Conservation (phyloP, 495 filamentous ascomycete genomes). For the Penicillium roqueforti region DNA sequence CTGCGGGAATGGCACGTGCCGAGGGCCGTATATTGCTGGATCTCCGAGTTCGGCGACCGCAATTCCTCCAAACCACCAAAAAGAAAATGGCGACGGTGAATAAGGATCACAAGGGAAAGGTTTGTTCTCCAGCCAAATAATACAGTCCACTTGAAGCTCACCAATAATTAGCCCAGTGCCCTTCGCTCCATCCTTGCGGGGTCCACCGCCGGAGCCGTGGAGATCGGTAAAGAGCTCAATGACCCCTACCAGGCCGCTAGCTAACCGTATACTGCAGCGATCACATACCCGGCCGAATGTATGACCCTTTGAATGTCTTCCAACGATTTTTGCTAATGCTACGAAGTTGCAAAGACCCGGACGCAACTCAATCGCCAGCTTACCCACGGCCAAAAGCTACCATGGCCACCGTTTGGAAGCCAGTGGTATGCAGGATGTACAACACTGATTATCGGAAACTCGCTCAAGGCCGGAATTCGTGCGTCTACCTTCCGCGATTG, state of each 20-base stretch:
- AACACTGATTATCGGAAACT: conserved; percentile 94
- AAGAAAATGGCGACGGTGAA: conserved; percentile 39
- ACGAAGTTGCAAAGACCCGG: conserved; percentile 83
- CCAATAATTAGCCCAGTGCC: conserved; percentile 60
- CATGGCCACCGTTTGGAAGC: conserved; percentile 87
- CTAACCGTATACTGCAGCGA: conserved; percentile 51
- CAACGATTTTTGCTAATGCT: conserved; percentile 14
- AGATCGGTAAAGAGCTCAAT: conserved; percentile 64
- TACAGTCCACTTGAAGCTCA: conserved; percentile 11
- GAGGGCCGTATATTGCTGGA: conserved; percentile 15
- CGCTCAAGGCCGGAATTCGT: conserved; percentile 92
- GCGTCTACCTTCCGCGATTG: conserved; percentile 25
- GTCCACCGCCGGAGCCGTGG: conserved; percentile 84
- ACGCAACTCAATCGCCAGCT: conserved; percentile 88
- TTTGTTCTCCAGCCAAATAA: conserved; percentile 12
- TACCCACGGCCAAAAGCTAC: conserved; percentile 76
- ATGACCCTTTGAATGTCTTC: conserved; percentile 23
- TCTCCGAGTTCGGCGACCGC: conserved; percentile 17
- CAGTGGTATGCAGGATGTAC: conserved; percentile 99
- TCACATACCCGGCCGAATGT: conserved; percentile 98
- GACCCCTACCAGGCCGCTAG: conserved; percentile 3
- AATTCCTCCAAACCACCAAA: conserved; percentile 5
- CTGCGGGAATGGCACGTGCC: conserved; percentile 21
- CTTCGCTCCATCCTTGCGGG: conserved; percentile 85
- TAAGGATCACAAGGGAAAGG: conserved; percentile 45